phyloP scores from a whole-genome alignment of 148 eudicot genomes.

The Gaultheria prostrata region DNA sequence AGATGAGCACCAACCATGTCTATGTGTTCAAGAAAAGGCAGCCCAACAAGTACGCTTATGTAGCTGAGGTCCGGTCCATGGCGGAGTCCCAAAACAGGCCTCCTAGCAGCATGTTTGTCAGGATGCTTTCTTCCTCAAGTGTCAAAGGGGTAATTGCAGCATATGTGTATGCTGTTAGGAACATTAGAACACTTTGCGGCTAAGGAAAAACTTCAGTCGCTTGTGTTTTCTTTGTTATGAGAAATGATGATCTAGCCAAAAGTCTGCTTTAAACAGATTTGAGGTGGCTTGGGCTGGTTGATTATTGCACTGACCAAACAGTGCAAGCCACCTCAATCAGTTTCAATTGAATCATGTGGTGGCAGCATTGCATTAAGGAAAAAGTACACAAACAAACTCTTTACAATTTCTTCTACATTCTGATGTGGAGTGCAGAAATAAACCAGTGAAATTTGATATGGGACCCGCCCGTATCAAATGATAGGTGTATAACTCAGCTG shows the following conservation, averaged over 20 bases:
- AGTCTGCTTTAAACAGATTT: not conserved
- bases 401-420: not conserved
- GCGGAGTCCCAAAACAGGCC: conserved; percentile 61
- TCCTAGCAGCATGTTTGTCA: conserved; percentile 54
- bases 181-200: not conserved
- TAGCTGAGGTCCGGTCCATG: conserved; percentile 59
- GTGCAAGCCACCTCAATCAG: not conserved
- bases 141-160: conserved; percentile 80
- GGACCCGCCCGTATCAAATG: not conserved
- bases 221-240: not conserved
- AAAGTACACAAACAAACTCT: not conserved
- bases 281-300: not conserved
- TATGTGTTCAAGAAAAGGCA: conserved; percentile 69
- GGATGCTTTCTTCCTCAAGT: conserved; percentile 81
- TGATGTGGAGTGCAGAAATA: not conserved
- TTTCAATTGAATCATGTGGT: not conserved
- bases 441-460: not conserved
- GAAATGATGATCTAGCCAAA: not conserved
- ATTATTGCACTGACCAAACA: not conserved
- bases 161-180: not conserved
- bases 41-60: conserved; percentile 60
- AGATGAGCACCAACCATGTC: conserved; percentile 83
- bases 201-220: not conserved
- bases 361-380: not conserved
- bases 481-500: not conserved